Conservation (phyloP, 148 eudicot genomes). For the Persicaria maculosa region DNA sequence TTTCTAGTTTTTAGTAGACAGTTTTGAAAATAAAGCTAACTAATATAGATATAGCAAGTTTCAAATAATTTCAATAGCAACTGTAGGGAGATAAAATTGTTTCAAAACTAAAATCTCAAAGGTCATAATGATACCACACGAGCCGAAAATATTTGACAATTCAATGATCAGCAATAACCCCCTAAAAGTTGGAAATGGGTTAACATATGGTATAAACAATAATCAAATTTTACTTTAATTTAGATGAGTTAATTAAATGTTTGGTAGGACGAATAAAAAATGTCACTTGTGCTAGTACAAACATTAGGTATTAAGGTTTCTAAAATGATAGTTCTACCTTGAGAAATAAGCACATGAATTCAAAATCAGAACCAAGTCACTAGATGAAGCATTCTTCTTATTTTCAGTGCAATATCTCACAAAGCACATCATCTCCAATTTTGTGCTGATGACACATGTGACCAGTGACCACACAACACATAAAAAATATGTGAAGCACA, state of each 20-base stretch:
- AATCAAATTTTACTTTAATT: neutral
- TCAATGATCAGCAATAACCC: neutral
- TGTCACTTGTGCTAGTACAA: neutral
- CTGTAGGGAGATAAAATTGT: too few relatives aligned
- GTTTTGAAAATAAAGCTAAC: too few relatives aligned
- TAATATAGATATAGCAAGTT: too few relatives aligned
- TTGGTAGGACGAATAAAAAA: neutral
- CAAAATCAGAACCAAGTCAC: neutral
- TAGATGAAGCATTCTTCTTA: neutral
- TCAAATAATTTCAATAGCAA: too few relatives aligned
- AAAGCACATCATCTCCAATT: neutral
- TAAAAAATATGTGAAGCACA: neutral
- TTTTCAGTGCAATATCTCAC: neutral
- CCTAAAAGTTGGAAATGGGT: neutral
- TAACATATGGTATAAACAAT: neutral
- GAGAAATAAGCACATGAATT: neutral
- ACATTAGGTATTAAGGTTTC: neutral
- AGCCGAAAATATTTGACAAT: too few relatives aligned
- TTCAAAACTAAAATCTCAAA: too few relatives aligned
- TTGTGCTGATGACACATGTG: neutral
- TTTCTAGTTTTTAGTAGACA: too few relatives aligned
- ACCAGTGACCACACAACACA: neutral
- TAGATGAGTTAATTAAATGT: neutral
- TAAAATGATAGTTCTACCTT: neutral
- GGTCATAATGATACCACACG: too few relatives aligned